Base-by-base conservation (phyloP, 78 protist species). In the Dictyostelium purpureum region DNA sequence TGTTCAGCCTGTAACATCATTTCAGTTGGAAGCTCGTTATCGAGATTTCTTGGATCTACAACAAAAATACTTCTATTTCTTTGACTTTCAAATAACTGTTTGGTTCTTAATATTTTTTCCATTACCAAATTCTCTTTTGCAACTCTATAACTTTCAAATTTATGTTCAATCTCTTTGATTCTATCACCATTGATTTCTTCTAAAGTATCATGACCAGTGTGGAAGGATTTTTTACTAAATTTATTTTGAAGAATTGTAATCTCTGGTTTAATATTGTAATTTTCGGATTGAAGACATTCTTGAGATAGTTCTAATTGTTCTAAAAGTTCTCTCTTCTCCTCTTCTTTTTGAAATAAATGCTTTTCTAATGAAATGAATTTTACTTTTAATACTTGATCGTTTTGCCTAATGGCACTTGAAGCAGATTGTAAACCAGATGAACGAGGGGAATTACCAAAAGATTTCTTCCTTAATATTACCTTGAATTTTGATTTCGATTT, bases 1-100 rank as follows among this genome's bases (percentile, higher is more conserved):
- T 85, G 92, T 45, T 85, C 92, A 35, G 92, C 92, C 47, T 85
- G 92, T 40, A 85, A 61, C 42, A 85, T 85, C 74, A 85, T 61
- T 59, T 85, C 92, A 12, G 92, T 47, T 7, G 92, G 92, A 14
- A 73, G 40, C 33, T 85, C 92, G 10, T 73, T 82, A 16, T 38
- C 52, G 5, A 35, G 33, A 11, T 52, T 75, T 19, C 47, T 31
- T 71, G 37, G 57, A 43, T 71, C 57, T 43, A 63, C 71, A 14
- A 63, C 71, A 63, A 63, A 63, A 63, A 38, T 63, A 63, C 71
- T 63, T 33, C 71, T 63, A 63, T 33, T 63, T 28, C 71, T 33
- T 63, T 63, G 71, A 31, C 42, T 31, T 37, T 63, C 71, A 12
- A 69, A 42, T n/a, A 40, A 7, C 40, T 69, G 76, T 69, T 69